These are phyloP conservation scores for Plantago coronopus DNA, from an alignment of 305 asterid species.

Conservation along the genomic window DNA sequence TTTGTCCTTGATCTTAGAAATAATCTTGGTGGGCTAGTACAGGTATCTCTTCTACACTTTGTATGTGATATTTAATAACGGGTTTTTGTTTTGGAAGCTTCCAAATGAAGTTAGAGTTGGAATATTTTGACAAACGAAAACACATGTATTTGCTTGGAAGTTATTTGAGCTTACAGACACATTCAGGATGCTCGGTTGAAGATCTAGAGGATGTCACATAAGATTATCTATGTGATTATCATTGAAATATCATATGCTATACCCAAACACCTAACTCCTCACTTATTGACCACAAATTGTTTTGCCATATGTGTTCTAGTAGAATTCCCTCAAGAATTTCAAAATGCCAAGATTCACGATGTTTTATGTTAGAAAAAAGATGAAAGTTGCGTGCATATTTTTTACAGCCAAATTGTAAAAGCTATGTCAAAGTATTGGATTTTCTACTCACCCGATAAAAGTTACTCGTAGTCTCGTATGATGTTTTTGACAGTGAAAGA, in stretches of 20 bases:
- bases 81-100: constrained; percentile 10
- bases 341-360: background rate
- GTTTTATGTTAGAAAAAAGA: background rate
- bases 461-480: no score
- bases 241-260: background rate
- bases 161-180: constrained; percentile 13
- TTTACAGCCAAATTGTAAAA: background rate
- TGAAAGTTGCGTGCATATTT: constrained; percentile 1
- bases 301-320: constrained; percentile 14
- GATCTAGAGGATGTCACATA: background rate
- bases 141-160: constrained; percentile 9
- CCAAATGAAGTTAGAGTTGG: constrained; percentile 9
- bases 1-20: constrained; percentile 97
- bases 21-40: constrained; percentile 97
- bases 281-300: constrained; percentile 5
- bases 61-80: constrained; percentile 17
- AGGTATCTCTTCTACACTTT: constrained; percentile 42
- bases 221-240: background rate
- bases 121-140: background rate
- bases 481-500: background rate
- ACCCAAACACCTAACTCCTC: background rate
- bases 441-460: no score
- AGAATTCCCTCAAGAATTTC: background rate
- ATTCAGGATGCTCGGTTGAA: constrained; percentile 11
- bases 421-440: no score